These are phyloP conservation scores for Forsythia suspensa DNA, from an alignment of 257 asterid species.

Conservation along the genomic window DNA sequence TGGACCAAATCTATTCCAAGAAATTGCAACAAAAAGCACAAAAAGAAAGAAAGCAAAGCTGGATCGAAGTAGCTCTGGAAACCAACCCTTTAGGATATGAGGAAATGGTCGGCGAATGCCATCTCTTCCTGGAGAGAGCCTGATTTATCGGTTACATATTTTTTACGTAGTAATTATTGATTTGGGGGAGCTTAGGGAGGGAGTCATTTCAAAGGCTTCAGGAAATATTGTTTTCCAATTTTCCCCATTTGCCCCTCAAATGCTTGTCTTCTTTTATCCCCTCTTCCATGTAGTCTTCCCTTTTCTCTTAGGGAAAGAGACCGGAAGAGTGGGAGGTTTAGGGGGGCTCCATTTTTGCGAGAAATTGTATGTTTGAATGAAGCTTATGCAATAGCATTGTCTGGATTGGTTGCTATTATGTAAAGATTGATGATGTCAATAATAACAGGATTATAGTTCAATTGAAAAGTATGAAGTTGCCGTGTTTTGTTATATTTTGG, in stretches of 20 bases:
- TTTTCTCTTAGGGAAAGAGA: not conserved
- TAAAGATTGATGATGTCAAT: not conserved
- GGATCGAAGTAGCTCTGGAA: constrained; percentile 35
- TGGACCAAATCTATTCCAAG: constrained; percentile 84
- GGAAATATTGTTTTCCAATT: not conserved
- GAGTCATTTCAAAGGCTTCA: not conserved
- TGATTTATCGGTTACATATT: not conserved
- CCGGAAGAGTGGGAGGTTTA: not conserved
- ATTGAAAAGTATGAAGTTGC: too few relatives aligned
- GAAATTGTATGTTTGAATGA: not conserved
- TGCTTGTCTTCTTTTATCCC: not conserved
- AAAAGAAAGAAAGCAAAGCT: constrained; percentile 48
- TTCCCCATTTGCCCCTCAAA: not conserved
- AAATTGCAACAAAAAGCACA: constrained; percentile 46
- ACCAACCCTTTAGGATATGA: constrained; percentile 70
- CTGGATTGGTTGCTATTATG: too few relatives aligned
- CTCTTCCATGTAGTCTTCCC: not conserved
- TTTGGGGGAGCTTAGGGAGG: not conserved
- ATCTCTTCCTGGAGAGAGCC: constrained; percentile 10
- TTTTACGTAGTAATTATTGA: not conserved
- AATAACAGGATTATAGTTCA: too few relatives aligned
- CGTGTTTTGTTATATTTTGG: too few relatives aligned
- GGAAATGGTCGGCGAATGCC: constrained; percentile 1
- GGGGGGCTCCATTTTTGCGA: not conserved
- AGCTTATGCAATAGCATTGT: not conserved